A percentile compares a stretch with the other conserved stretches of the same genome.
Evolutionary conservation across 2,329 filamentous ascomycete species (phyloP).

Genomic region (Penicillium sp.): DNA sequence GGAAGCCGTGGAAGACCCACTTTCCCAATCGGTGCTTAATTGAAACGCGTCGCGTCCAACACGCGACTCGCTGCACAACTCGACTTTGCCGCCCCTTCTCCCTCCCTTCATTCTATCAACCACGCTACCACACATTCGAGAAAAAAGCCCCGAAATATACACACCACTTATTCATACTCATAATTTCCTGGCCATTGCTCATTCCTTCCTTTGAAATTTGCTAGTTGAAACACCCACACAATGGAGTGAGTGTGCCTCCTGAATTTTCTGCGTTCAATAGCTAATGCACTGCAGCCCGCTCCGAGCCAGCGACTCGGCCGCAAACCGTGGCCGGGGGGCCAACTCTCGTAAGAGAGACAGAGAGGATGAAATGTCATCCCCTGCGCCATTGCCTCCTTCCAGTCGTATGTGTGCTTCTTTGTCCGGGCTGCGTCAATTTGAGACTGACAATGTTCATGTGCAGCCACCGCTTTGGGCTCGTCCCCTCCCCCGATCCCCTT

Average conservation of each 20-base stretch:
- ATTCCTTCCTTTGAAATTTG: not conserved
- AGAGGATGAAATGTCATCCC: conserved; percentile 61
- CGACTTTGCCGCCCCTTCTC: conserved; percentile 11
- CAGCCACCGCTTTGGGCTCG: conserved; percentile 40
- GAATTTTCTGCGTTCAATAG: conserved; percentile 4
- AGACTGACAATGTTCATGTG: conserved; percentile 11
- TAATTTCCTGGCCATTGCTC: not conserved
- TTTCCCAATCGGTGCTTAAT: conserved; percentile 35
- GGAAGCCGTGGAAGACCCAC: not conserved
- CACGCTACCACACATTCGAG: conserved; percentile 5
- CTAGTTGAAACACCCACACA: conserved; percentile 22
- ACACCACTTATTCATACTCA: not conserved
- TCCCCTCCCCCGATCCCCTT: conserved; percentile 59
- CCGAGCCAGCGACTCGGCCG: conserved; percentile 74
- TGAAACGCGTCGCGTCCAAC: conserved; percentile 28
- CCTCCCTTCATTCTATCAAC: conserved; percentile 17
- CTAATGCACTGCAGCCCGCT: conserved; percentile 53
- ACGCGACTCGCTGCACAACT: conserved; percentile 11
- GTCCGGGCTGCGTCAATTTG: not conserved
- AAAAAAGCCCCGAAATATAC: not conserved
- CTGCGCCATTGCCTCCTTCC: conserved; percentile 56
- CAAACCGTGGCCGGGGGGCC: conserved; percentile 67
- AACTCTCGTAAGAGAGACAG: conserved; percentile 62
- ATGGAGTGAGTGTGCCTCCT: conserved; percentile 28
- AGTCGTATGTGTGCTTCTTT: conserved; percentile 53